phyloP scores from a whole-genome alignment of 345 rosid genomes.

The Citrus sp. region DNA sequence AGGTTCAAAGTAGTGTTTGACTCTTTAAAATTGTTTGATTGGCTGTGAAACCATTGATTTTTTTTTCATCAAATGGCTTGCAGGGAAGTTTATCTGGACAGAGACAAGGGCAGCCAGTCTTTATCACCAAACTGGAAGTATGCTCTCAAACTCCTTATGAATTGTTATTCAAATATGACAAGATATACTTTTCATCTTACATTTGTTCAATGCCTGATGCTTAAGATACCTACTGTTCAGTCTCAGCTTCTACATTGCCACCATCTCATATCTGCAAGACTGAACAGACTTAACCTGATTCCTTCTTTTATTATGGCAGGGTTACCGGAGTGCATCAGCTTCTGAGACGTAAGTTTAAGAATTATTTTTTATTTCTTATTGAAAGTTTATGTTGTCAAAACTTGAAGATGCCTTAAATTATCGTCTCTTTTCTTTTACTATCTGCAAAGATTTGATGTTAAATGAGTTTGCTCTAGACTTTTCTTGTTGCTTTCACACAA shows the following conservation, averaged over 20 bases:
- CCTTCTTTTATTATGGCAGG: conserved; percentile 55
- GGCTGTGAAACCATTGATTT: conserved; percentile 6
- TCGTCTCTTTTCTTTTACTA: neutral
- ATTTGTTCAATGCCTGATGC: neutral
- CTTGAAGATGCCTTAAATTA: neutral
- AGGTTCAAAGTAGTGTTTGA: neutral
- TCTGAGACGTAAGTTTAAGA: conserved; percentile 74
- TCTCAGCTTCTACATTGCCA: conserved; percentile 7
- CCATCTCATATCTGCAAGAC: neutral
- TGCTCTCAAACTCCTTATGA: conserved; percentile 19
- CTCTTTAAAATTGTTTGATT: conserved; percentile 1
- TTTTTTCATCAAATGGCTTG: conserved; percentile 17
- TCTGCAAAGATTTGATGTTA: neutral
- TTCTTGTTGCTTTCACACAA: neutral
- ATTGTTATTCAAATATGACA: neutral
- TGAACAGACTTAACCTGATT: conserved; percentile 2
- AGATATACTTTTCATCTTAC: neutral
- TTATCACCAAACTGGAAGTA: conserved; percentile 94
- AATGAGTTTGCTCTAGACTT: neutral
- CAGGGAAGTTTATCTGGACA: conserved; percentile 95
- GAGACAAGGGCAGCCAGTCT: conserved; percentile 96
- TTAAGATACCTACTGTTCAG: conserved; percentile 11
- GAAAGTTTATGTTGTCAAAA: neutral
- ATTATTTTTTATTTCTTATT: neutral
- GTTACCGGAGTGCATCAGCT: conserved; percentile 85